These are phyloP conservation scores for Logfia minima DNA, from an alignment of 129 eudicot genomes.

Conservation along the genomic window DNA sequence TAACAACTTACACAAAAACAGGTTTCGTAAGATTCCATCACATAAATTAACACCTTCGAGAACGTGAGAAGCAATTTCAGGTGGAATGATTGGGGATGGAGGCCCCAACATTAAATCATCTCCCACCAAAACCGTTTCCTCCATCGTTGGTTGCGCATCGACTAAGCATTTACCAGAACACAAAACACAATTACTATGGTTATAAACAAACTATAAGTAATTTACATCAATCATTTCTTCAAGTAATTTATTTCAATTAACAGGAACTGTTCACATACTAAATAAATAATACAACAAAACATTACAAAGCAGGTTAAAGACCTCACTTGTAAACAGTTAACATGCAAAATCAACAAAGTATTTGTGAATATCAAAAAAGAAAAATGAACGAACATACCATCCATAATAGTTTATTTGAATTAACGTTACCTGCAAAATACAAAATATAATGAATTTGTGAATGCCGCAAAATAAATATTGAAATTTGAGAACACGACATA, in stretches of 20 bases:
- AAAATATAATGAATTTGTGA: constrained; percentile 8
- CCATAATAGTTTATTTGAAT: constrained; percentile 29
- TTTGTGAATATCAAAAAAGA: neutral
- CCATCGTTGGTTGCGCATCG: constrained; percentile 89
- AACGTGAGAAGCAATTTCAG: constrained; percentile 92
- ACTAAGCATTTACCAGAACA: constrained; percentile 41
- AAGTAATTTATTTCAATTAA: too few species aligned
- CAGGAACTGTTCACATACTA: neutral
- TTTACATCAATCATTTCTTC: neutral
- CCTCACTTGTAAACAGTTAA: neutral
- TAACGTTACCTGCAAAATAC: constrained; percentile 27
- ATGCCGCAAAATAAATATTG: neutral
- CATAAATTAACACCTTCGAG: constrained; percentile 93
- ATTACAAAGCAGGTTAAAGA: too few species aligned
- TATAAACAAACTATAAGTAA: neutral
- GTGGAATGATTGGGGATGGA: constrained; percentile 93
- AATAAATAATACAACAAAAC: neutral
- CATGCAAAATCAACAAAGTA: neutral
- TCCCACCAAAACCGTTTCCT: constrained; percentile 92
- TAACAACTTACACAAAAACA: constrained; percentile 68
- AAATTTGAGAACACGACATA: neutral
- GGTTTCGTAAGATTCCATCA: constrained; percentile 80
- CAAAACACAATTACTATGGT: neutral
- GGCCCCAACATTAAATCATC: constrained; percentile 96
- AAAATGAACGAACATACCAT: constrained; percentile 22